phyloP scores from a whole-genome alignment of 306 rosid genomes.

The Cucurbita moschata region DNA sequence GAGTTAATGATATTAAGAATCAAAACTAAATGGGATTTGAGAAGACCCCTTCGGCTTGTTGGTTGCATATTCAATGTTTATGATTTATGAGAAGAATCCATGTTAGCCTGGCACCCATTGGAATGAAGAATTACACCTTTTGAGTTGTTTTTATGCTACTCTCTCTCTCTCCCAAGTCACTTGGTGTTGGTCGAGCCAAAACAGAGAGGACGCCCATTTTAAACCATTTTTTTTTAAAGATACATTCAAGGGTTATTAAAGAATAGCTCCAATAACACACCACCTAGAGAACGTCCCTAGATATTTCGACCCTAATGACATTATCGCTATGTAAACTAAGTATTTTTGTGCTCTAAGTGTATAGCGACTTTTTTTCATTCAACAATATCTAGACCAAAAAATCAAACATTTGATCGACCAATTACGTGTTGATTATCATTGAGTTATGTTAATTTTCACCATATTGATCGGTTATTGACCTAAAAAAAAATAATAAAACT shows the following conservation, averaged over 20 bases:
- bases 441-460: too few species aligned
- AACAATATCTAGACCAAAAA: too few species aligned
- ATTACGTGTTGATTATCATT: too few species aligned
- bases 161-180: not conserved
- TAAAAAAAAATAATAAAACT: too few species aligned
- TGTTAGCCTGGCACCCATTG: conserved; percentile 1
- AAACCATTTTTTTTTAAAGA: not conserved
- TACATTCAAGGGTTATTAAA: not conserved
- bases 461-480: too few species aligned
- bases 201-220: not conserved
- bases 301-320: too few species aligned
- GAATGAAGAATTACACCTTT: not conserved
- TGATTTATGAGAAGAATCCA: not conserved
- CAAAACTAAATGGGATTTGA: not conserved
- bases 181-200: not conserved
- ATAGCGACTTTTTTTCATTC: too few species aligned
- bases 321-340: too few species aligned
- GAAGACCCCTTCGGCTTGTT: not conserved
- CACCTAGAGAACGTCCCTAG: too few species aligned
- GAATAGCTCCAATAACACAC: too few species aligned
- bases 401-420: too few species aligned
- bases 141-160: not conserved
- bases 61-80: not conserved
- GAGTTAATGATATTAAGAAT: not conserved
- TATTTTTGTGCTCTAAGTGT: too few species aligned